These are phyloP conservation scores for Lasiodiplodia hormozganensis DNA, from an alignment of 2,329 filamentous ascomycete genomes.

Conservation along the genomic window DNA sequence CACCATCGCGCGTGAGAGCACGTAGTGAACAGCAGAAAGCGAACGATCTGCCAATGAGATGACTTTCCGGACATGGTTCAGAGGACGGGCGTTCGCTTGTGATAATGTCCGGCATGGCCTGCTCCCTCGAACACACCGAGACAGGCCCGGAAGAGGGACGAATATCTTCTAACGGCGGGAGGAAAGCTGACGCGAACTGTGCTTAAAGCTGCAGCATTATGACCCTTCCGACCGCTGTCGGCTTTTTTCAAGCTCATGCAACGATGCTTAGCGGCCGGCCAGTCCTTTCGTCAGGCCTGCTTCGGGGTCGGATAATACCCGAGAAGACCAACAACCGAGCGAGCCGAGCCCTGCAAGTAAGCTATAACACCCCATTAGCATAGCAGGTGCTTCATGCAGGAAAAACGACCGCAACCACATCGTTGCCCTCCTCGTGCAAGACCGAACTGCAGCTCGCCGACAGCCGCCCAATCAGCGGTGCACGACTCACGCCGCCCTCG, in stretches of 20 bases:
- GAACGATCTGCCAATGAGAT: neutral
- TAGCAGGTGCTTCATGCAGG: neutral
- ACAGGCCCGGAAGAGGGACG: neutral
- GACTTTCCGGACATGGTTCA: neutral
- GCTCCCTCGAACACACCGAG: neutral
- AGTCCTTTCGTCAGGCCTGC: neutral
- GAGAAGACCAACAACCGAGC: neutral
- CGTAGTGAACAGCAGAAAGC: neutral
- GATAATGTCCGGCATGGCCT: neutral
- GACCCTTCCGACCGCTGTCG: neutral
- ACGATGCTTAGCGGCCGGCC: neutral
- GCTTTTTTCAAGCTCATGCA: neutral
- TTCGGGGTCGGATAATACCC: neutral
- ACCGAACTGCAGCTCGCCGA: neutral
- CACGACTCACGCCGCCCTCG: conserved; percentile 8
- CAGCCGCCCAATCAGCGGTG: conserved; percentile 2
- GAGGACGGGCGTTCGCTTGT: neutral
- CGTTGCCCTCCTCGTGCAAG: neutral
- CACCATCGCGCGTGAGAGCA: conserved; percentile 1
- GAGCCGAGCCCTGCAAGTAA: neutral
- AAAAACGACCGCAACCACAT: neutral
- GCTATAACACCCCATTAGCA: conserved; percentile 9
- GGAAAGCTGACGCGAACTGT: neutral
- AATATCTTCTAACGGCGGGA: neutral
- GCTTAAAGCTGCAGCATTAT: neutral